phyloP scores from a whole-genome alignment of 768 basidiomycete genomes.

The Tulasnella sp. region DNA sequence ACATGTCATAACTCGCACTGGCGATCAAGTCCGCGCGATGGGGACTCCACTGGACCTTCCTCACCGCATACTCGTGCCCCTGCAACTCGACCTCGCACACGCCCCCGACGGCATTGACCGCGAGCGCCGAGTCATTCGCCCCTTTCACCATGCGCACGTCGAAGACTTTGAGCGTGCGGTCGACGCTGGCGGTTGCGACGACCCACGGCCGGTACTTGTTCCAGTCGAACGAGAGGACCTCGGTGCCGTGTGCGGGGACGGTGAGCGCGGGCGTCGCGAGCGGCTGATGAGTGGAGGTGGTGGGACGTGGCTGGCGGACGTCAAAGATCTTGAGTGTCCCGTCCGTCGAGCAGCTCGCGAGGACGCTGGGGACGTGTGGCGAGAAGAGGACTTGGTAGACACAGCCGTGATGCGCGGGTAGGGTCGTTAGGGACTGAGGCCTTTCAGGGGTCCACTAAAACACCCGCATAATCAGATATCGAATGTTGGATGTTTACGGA shows the following conservation, averaged over 20 bases:
- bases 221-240: slow-evolving; percentile 78
- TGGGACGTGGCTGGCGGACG: slow-evolving; percentile 22
- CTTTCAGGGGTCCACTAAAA: slow-evolving; percentile 77
- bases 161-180: slow-evolving; percentile 66
- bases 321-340: slow-evolving; percentile 80
- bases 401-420: slow-evolving; percentile 73
- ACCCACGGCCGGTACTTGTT: slow-evolving; percentile 79
- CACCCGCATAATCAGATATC: neutral
- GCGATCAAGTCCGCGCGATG: slow-evolving; percentile 38
- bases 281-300: slow-evolving; percentile 13
- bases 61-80: slow-evolving; percentile 84
- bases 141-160: slow-evolving; percentile 75
- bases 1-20: slow-evolving; percentile 86
- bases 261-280: slow-evolving; percentile 61
- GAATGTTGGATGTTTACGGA: neutral
- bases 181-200: slow-evolving; percentile 68
- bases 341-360: slow-evolving; percentile 79
- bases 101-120: slow-evolving; percentile 61
- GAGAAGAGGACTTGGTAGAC: slow-evolving; percentile 89
- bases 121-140: slow-evolving; percentile 32
- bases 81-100: slow-evolving; percentile 54
- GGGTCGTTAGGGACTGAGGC: slow-evolving; percentile 61
- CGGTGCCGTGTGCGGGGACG: slow-evolving; percentile 62
- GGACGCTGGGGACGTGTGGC: slow-evolving; percentile 70
- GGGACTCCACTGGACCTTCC: slow-evolving; percentile 83